Percentiles rank a stretch among this genome's conserved stretches.
phyloP scores from a whole-genome alignment of 139 green algal species.

The Coelastrella sp. region DNA sequence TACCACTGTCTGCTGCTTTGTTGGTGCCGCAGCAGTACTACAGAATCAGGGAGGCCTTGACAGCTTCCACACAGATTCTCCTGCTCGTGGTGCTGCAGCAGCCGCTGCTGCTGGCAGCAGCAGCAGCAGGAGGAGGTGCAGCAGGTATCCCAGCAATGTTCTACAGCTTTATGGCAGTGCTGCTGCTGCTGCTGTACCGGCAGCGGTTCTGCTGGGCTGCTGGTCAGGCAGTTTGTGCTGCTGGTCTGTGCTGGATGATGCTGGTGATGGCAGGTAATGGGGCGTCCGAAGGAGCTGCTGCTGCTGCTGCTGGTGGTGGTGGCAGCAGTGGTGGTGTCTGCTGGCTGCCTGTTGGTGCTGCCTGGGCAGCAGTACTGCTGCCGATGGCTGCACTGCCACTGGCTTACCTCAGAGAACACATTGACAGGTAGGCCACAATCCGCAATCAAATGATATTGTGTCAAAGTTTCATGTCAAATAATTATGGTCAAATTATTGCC shows the following conservation, averaged over 20 bases:
- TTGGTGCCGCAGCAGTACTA: background rate
- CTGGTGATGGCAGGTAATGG: background rate
- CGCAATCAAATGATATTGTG: background rate
- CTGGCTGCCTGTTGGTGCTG: background rate
- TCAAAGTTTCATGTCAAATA: background rate
- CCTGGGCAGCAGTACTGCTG: background rate
- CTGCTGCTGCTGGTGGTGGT: background rate
- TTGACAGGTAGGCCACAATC: background rate
- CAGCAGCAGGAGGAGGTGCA: background rate
- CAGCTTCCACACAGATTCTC: background rate
- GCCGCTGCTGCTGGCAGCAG: conserved; percentile 1
- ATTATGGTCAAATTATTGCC: background rate
- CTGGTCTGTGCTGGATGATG: background rate
- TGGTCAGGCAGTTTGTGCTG: background rate
- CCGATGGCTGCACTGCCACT: conserved; percentile 8
- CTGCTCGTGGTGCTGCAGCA: conserved; percentile 9
- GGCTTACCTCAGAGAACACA: background rate
- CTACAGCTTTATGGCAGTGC: background rate
- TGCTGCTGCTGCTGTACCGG: conserved; percentile 34
- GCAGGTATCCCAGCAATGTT: background rate
- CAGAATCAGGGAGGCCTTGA: background rate
- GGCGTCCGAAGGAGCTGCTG: background rate
- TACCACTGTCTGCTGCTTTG: background rate
- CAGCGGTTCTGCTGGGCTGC: conserved; percentile 15
- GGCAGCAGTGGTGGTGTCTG: background rate